A percentile compares a stretch with the other conserved stretches of the same genome.
These are phyloP conservation scores for Saturnispora zaruensis DNA, from an alignment of 805 yeast species.

Conservation along the genomic window DNA sequence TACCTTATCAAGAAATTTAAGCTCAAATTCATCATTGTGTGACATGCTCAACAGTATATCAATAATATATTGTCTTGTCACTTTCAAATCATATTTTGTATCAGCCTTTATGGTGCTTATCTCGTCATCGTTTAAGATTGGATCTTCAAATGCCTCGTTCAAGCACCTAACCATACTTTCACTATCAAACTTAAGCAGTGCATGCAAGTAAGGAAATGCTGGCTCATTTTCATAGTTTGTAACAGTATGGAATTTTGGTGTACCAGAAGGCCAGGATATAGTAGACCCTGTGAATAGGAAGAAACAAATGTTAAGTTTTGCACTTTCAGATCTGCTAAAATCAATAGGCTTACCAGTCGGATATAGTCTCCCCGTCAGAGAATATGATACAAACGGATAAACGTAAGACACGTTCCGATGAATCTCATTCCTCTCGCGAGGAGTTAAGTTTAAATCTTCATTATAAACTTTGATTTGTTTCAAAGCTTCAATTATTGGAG, in stretches of 20 bases:
- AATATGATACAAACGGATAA: conserved; percentile 56
- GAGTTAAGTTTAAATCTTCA: conserved; percentile 11
- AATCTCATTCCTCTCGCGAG: conserved; percentile 8
- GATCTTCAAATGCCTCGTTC: conserved; percentile 79
- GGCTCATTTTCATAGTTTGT: conserved; percentile 32
- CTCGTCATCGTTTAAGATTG: conserved; percentile 57
- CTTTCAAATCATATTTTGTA: conserved; percentile 24
- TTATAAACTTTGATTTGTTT: conserved; percentile 21
- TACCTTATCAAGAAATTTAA: conserved; percentile 24
- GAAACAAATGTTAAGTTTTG: conserved; percentile 46
- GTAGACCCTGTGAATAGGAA: conserved; percentile 52
- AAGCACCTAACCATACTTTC: conserved; percentile 56
- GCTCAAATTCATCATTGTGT: conserved; percentile 29
- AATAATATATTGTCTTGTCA: conserved; percentile 69
- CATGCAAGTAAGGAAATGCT: conserved; percentile 62
- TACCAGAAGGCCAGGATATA: conserved; percentile 37
- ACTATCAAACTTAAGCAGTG: conserved; percentile 47
- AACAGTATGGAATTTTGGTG: conserved; percentile 29
- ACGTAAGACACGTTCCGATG: conserved; percentile 28
- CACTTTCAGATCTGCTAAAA: conserved; percentile 26
- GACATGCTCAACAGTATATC: conserved; percentile 61
- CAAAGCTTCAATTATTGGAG: conserved; percentile 61
- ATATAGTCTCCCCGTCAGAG: conserved; percentile 70
- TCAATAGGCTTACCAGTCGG: conserved; percentile 55
- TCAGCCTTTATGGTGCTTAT: conserved; percentile 16